phyloP scores from a whole-genome alignment of 2,329 filamentous ascomycete species.

The Exophiala viscosa region DNA sequence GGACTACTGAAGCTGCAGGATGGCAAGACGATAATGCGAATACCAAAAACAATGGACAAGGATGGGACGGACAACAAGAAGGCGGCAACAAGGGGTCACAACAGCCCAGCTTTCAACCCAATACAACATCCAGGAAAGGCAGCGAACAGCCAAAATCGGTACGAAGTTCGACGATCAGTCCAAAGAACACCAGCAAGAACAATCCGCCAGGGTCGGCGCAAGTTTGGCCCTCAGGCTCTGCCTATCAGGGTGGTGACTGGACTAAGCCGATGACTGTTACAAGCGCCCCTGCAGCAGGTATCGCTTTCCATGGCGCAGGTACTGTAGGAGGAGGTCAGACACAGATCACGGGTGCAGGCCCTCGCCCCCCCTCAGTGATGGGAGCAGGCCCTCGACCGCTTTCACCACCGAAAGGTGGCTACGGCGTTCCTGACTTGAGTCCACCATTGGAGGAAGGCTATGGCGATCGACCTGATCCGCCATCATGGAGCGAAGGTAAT shows the following conservation, averaged over 20 bases:
- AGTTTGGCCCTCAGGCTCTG: too few species aligned
- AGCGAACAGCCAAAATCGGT: not conserved
- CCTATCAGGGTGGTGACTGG: too few species aligned
- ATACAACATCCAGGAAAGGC: not conserved
- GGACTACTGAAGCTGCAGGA: too few species aligned
- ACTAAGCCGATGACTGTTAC: too few species aligned
- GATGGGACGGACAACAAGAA: slow-evolving; percentile 16
- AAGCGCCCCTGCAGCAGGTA: not conserved
- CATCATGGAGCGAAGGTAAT: too few species aligned
- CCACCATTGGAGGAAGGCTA: too few species aligned
- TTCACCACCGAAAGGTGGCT: not conserved
- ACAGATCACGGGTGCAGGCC: not conserved
- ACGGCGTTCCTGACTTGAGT: too few species aligned
- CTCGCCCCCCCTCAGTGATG: not conserved
- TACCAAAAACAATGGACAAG: slow-evolving; percentile 1
- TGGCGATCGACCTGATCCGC: too few species aligned
- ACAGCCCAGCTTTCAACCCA: not conserved
- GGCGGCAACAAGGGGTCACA: not conserved
- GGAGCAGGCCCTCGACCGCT: not conserved
- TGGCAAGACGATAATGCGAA: not conserved
- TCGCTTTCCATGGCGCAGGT: not conserved
- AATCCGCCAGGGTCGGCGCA: too few species aligned
- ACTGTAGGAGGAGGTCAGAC: slow-evolving; percentile 8
- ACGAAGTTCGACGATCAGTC: slow-evolving; percentile 5
- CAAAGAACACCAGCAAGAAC: not conserved